phyloP scores from a whole-genome alignment of 1,284 basidiomycete genomes.

The Boletus semigastroideus region DNA sequence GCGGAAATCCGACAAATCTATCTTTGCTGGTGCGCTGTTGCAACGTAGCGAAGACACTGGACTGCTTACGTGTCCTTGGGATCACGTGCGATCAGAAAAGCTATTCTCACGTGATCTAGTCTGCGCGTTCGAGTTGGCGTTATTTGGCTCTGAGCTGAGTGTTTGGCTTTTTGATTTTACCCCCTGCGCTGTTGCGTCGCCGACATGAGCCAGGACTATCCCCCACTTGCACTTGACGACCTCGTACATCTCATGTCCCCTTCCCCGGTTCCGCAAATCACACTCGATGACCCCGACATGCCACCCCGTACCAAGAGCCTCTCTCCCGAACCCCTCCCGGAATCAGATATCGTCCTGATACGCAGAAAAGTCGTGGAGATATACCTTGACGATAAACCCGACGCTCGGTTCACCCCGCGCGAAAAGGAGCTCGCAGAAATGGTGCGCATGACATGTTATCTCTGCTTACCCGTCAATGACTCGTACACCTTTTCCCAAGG shows the following conservation, averaged over 20 bases:
- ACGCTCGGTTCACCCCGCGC: slow-evolving; percentile 26
- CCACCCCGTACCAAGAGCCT: slow-evolving; percentile 13
- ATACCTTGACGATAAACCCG: background rate
- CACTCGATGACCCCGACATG: slow-evolving; percentile 21
- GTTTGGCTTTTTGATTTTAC: slow-evolving; percentile 35
- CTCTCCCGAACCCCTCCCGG: slow-evolving; percentile 24
- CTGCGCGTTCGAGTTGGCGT: slow-evolving; percentile 35
- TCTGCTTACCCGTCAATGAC: slow-evolving; percentile 4
- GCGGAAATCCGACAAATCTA: too few relatives aligned
- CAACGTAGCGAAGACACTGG: too few relatives aligned
- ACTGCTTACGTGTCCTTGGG: too few relatives aligned
- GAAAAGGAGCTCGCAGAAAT: slow-evolving; percentile 60
- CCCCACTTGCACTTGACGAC: slow-evolving; percentile 40
- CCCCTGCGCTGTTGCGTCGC: slow-evolving; percentile 7
- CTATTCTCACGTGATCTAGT: slow-evolving; percentile 27
- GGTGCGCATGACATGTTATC: slow-evolving; percentile 39
- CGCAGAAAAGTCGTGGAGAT: slow-evolving; percentile 22
- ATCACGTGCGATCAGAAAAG: slow-evolving; percentile 2
- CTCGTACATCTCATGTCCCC: slow-evolving; percentile 43
- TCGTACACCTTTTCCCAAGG: slow-evolving; percentile 36
- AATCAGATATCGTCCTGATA: slow-evolving; percentile 27
- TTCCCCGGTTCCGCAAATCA: slow-evolving; percentile 34
- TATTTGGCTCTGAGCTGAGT: slow-evolving; percentile 19
- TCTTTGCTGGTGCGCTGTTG: too few relatives aligned
- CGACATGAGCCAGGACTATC: slow-evolving; percentile 34